These are phyloP conservation scores for Plasmodium yoelii DNA, from an alignment of 169 alveolate genomes.

Conservation along the genomic window DNA sequence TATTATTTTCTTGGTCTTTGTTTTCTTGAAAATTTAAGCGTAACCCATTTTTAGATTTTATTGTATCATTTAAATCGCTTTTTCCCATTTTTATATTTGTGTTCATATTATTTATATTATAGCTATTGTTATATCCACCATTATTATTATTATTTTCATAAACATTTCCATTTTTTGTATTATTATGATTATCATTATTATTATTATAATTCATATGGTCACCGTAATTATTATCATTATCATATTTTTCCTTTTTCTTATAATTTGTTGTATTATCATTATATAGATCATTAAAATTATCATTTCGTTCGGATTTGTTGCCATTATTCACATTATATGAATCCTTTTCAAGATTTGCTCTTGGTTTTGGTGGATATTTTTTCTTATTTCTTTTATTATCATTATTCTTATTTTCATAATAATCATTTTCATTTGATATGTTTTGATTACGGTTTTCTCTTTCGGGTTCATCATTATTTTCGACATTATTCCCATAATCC, in stretches of 20 bases:
- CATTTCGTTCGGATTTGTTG: background rate
- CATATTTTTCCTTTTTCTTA: background rate
- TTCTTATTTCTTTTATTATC: background rate
- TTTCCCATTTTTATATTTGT: conserved; percentile 69
- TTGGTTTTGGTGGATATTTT: background rate
- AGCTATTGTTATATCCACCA: conserved; percentile 11
- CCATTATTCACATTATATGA: conserved; percentile 11
- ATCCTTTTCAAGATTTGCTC: conserved; percentile 22
- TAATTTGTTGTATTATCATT: background rate
- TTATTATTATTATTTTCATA: conserved; percentile 6
- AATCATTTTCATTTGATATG: conserved; percentile 12
- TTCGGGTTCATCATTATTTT: background rate
- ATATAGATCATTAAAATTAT: background rate
- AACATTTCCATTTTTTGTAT: background rate
- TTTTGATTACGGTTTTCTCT: background rate
- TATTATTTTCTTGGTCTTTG: conserved; percentile 15
- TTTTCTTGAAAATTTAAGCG: conserved; percentile 26
- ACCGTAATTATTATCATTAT: background rate
- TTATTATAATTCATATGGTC: background rate
- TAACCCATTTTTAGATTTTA: conserved; percentile 13
- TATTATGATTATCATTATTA: background rate
- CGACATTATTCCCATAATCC: background rate
- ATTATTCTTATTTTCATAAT: background rate
- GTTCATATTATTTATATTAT: conserved; percentile 49
- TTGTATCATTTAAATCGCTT: conserved; percentile 43